These are phyloP conservation scores for Fusarium haematococcum DNA, from an alignment of 2,329 filamentous ascomycete genomes.

Conservation along the genomic window DNA sequence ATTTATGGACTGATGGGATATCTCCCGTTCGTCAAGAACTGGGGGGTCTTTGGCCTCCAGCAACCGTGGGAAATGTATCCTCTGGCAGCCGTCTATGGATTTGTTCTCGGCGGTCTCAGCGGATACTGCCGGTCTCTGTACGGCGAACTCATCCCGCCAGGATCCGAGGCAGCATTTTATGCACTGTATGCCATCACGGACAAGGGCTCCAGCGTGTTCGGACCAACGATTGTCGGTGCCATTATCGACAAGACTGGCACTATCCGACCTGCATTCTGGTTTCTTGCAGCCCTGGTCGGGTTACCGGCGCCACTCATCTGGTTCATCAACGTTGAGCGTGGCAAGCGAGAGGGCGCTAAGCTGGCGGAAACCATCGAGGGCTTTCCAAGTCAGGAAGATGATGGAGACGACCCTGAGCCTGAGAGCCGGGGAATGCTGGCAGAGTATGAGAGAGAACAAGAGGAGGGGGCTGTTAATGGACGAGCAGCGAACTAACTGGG, in stretches of 20 bases:
- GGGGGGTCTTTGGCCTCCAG: conserved; percentile 87
- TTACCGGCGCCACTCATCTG: conserved; percentile 87
- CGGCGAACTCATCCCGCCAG: conserved; percentile 92
- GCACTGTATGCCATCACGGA: conserved; percentile 97
- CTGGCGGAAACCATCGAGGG: conserved; percentile 72
- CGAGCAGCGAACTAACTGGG: conserved; percentile 11
- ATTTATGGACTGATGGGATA: conserved; percentile 92
- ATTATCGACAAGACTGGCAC: conserved; percentile 89
- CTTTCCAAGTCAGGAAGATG: conserved; percentile 51
- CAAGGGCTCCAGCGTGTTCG: conserved; percentile 94
- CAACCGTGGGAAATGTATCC: conserved; percentile 98
- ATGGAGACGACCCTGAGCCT: conserved; percentile 28
- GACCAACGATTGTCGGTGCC: conserved; percentile 90
- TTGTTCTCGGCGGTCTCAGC: conserved; percentile 92
- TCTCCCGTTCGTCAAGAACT: conserved; percentile 79
- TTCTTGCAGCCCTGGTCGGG: conserved; percentile 86
- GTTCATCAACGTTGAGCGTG: conserved; percentile 85
- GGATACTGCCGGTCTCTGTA: conserved; percentile 93
- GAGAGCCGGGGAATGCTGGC: conserved; percentile 47
- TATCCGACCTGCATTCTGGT: conserved; percentile 91
- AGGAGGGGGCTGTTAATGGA: conserved; percentile 22
- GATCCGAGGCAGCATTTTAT: conserved; percentile 95
- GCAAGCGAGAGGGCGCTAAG: conserved; percentile 74
- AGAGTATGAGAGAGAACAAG: conserved; percentile 43
- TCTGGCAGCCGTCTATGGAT: conserved; percentile 88